phyloP scores from a whole-genome alignment of 768 basidiomycete species.

The Pulveroboletus sp. region DNA sequence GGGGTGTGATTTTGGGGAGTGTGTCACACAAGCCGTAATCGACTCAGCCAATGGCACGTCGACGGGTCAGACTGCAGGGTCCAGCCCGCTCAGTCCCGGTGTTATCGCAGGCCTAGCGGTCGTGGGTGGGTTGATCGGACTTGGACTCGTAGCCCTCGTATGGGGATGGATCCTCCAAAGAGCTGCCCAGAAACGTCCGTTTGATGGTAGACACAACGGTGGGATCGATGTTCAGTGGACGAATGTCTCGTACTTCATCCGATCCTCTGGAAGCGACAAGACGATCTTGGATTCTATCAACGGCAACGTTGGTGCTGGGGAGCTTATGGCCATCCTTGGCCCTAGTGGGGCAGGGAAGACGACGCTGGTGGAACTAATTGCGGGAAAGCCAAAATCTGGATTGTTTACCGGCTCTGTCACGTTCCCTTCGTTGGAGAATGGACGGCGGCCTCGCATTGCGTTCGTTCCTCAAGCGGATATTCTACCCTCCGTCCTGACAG shows the following conservation, averaged over 20 bases:
- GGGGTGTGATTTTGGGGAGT: conserved; percentile 85
- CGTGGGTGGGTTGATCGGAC: conserved; percentile 61
- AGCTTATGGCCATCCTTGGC: conserved; percentile 90
- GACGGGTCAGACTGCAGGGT: conserved; percentile 24
- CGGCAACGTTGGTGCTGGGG: conserved; percentile 73
- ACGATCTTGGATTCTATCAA: conserved; percentile 69
- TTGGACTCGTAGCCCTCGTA: conserved; percentile 56
- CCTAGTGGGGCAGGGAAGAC: conserved; percentile 94
- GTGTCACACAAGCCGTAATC: conserved; percentile 77
- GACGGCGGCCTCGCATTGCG: conserved; percentile 56
- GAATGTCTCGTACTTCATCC: conserved; percentile 64
- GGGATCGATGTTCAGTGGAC: conserved; percentile 68
- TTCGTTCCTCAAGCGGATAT: conserved; percentile 90
- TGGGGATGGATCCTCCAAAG: conserved; percentile 63
- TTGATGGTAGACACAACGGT: conserved; percentile 40
- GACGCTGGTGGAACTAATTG: conserved; percentile 87
- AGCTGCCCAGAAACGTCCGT: conserved; percentile 50
- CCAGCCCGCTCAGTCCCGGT: conserved; percentile 63
- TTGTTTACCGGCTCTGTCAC: conserved; percentile 60
- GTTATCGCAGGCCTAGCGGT: conserved; percentile 91
- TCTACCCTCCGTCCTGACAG: conserved; percentile 75
- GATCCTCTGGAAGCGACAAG: conserved; percentile 37
- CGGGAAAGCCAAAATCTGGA: conserved; percentile 79
- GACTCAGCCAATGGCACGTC: conserved; percentile 48
- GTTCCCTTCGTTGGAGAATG: conserved; percentile 41